A percentile compares a stretch with the other conserved stretches of the same genome.
These are phyloP conservation scores for Pseudovirgaria hyperparasitica DNA, from an alignment of 2,329 filamentous ascomycete genomes.

Conservation along the genomic window DNA sequence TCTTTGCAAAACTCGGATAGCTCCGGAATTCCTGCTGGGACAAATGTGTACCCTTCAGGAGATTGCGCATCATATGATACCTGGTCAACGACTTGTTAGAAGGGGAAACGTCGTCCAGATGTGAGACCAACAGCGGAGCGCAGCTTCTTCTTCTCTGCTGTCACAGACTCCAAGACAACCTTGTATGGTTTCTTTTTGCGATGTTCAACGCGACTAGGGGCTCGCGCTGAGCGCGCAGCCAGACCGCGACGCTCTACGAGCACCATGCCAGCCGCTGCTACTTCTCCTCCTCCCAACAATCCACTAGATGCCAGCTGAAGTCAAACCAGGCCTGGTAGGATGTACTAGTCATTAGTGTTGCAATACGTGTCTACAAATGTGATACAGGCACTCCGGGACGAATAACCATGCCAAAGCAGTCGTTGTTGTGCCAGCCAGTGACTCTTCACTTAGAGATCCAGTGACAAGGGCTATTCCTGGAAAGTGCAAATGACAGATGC, in stretches of 20 bases:
- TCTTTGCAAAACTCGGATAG: constrained; percentile 47
- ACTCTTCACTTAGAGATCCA: too few relatives aligned
- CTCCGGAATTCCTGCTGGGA: constrained; percentile 46
- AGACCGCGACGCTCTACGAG: constrained; percentile 2
- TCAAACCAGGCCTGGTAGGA: too few relatives aligned
- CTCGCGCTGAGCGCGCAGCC: constrained; percentile 9
- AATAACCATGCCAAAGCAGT: too few relatives aligned
- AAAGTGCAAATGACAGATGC: too few relatives aligned
- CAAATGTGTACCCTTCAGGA: constrained; percentile 47
- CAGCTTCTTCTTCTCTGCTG: constrained; percentile 48
- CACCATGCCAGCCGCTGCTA: constrained; percentile 1
- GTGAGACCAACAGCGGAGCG: constrained; percentile 32
- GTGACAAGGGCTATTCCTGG: too few relatives aligned
- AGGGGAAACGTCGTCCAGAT: constrained; percentile 5
- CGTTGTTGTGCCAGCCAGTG: too few relatives aligned
- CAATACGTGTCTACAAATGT: too few relatives aligned
- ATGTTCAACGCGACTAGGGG: too few relatives aligned
- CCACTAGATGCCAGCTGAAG: too few relatives aligned
- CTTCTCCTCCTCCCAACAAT: too few relatives aligned
- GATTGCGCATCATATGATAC: constrained; percentile 42
- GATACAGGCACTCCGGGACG: too few relatives aligned
- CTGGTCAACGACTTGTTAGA: constrained; percentile 31
- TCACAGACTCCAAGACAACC: constrained; percentile 44
- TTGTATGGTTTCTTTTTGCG: constrained; percentile 40
- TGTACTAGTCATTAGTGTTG: too few relatives aligned